phyloP scores from a whole-genome alignment of 2,329 filamentous ascomycete genomes.

The Fusarium nanum region DNA sequence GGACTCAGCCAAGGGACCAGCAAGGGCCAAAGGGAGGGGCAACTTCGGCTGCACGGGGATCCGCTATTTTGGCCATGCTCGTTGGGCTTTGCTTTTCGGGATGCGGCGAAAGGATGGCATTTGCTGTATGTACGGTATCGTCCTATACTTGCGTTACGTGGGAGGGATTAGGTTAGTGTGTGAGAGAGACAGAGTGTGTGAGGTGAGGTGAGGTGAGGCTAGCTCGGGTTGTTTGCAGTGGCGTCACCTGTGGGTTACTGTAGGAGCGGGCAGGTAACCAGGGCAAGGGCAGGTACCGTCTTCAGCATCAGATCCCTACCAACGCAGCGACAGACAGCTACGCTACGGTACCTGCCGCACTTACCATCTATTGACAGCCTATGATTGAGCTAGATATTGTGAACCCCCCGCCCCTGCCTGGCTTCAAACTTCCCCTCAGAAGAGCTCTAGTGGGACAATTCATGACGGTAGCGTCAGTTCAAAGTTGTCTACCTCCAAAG shows the following conservation, averaged over 20 bases:
- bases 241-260: conserved; percentile 32
- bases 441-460: conserved; percentile 15
- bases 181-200: not conserved
- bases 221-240: conserved; percentile 32
- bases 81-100: conserved; percentile 31
- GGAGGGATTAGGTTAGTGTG: conserved; percentile 25
- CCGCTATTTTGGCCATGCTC: conserved; percentile 38
- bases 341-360: conserved; percentile 26
- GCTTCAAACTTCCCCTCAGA: conserved; percentile 41
- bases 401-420: conserved; percentile 32
- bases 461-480: conserved; percentile 38
- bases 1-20: conserved; percentile 14
- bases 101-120: conserved; percentile 34
- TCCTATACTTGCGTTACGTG: conserved; percentile 22
- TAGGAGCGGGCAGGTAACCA: conserved; percentile 10
- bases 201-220: conserved; percentile 28
- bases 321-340: not conserved
- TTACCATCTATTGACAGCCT: conserved; percentile 29
- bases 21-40: conserved; percentile 35
- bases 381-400: not conserved
- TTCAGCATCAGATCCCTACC: conserved; percentile 11
- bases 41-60: conserved; percentile 48
- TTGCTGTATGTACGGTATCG: conserved; percentile 19
- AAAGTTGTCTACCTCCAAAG: conserved; percentile 35
- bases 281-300: conserved; percentile 10